A percentile compares a stretch with the other conserved stretches of the same genome.
These are phyloP conservation scores for Blastobotrys petasosporus DNA, from an alignment of 1,139 yeast genomes.

Conservation along the genomic window DNA sequence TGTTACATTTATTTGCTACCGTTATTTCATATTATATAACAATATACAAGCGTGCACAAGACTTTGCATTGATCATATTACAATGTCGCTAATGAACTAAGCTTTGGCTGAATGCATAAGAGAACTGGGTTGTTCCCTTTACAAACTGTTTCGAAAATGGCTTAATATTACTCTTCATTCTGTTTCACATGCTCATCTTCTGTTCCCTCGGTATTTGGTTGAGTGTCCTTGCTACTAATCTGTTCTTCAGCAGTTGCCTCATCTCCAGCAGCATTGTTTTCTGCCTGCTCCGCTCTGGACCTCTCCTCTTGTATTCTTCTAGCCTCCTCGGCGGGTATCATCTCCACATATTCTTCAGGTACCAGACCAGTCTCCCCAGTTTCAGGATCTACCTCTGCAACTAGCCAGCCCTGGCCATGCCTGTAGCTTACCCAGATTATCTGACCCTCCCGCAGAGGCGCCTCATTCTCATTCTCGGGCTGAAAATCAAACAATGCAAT, in stretches of 20 bases:
- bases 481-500: conserved; percentile 82
- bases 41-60: too few relatives aligned
- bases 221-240: neutral
- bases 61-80: too few relatives aligned
- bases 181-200: too few relatives aligned
- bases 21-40: too few relatives aligned
- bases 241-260: neutral
- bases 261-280: neutral
- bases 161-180: too few relatives aligned
- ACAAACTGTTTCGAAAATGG: too few relatives aligned
- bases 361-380: conserved; percentile 86
- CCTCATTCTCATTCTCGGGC: conserved; percentile 93
- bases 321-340: conserved; percentile 33
- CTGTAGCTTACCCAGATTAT: conserved; percentile 78
- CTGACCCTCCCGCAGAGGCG: conserved; percentile 74
- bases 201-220: neutral
- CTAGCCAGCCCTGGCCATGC: conserved; percentile 98
- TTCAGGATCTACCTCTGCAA: conserved; percentile 68
- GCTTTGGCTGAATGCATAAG: too few relatives aligned
- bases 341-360: conserved; percentile 88
- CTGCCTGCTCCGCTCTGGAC: neutral
- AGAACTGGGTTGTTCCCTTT: too few relatives aligned
- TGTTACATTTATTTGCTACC: too few relatives aligned
- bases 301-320: conserved; percentile 13
- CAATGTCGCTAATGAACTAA: too few relatives aligned